Conservation (phyloP, 2,329 filamentous ascomycete genomes). For the Aschersonia sp. region DNA sequence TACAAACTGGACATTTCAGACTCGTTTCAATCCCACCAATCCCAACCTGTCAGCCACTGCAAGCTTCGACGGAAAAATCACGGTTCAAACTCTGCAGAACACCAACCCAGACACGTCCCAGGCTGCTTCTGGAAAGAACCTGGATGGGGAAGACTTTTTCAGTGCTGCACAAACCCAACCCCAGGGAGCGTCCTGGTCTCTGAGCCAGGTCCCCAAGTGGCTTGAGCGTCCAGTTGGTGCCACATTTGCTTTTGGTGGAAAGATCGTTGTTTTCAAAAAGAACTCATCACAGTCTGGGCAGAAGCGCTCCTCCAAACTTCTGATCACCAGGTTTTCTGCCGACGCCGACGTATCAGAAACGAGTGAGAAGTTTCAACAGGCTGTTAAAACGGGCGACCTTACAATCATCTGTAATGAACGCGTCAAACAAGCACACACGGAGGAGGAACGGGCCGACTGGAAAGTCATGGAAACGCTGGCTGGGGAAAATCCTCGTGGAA, state of each 20-base stretch:
- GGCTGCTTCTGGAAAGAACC: conserved; percentile 47
- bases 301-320: conserved; percentile 57
- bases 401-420: conserved; percentile 67
- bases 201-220: conserved; percentile 81
- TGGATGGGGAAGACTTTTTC: conserved; percentile 95
- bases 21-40: conserved; percentile 85
- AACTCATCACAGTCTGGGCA: conserved; percentile 46
- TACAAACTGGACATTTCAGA: conserved; percentile 99
- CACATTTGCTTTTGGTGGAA: conserved; percentile 91
- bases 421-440: conserved; percentile 58
- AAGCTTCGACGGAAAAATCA: conserved; percentile 93
- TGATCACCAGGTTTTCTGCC: conserved; percentile 76
- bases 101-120: conserved; percentile 68
- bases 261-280: conserved; percentile 63
- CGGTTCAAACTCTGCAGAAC: conserved; percentile 85
- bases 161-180: conserved; percentile 84
- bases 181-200: conserved; percentile 77
- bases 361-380: conserved; percentile 75
- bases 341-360: conserved; percentile 75
- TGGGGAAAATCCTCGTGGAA: conserved; percentile 69
- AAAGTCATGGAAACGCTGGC: conserved; percentile 82
- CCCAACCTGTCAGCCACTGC: conserved; percentile 87
- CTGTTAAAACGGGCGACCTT: conserved; percentile 65
- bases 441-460: conserved; percentile 95
- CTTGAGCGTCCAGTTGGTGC: conserved; percentile 71